Evolutionary conservation across 1,139 yeast species (phyloP), one percentile per base, ranked within the genome.

Genomic region (Pichia sp.): DNA sequence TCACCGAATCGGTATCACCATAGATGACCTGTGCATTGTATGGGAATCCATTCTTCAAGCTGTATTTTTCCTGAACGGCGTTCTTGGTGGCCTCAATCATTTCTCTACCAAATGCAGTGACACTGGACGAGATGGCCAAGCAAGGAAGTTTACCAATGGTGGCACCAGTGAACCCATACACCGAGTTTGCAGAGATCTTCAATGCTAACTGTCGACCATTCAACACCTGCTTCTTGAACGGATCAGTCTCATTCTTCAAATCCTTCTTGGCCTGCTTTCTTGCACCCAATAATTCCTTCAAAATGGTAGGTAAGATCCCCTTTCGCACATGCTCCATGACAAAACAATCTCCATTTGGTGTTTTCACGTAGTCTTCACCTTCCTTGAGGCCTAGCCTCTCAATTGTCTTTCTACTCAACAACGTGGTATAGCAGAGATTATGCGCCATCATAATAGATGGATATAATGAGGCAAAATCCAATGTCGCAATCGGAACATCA

Each of bases 371-470:
- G 66, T 95, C 98, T 51, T 81, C 84, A 56, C 77, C 87, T 61
- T 86, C 83, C 44, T 78, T 75, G 47, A 95, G 73, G 0, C 76
- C 76, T 57, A 86, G 77, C 49, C 87, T 78, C 45, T 83, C 81
- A 43, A 90, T 87, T 0, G 95, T 81, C 46, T 79, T 81, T 59
- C 80, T 82, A 62, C 81, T 87, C 53, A 93, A 72, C 46, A 93
- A 73, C 0, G 99, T 92, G 0, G 99, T 93, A 70, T 95, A 95
- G 70, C 99, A 95, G 57, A 95, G 75, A 69, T 95, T 95, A 70
- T 95, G 99, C 0, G 99, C 99, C 98, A 93, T 93, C 98, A 95
- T 95, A 66, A 95, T 95, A 57, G 97, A 89, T 5, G 99, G 99
- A 70, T 95, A 95, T 77, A 95, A 79, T 49, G 97, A 90, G 62